Conservation (phyloP, 768 basidiomycete genomes). For the Psilocybe cubensis region DNA sequence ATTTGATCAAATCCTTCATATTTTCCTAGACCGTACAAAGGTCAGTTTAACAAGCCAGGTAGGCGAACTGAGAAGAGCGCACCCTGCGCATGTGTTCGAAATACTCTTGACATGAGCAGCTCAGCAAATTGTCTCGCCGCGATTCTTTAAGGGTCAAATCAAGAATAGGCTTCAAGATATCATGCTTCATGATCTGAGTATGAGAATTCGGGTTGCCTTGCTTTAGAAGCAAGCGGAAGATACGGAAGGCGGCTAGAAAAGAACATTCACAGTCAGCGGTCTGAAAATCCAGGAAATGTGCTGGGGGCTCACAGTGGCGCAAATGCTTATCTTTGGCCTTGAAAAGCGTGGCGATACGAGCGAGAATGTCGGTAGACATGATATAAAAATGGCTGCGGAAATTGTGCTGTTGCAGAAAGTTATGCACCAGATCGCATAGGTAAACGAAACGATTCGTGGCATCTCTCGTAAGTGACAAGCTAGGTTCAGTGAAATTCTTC, state of each 20-base stretch:
- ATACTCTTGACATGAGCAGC: slow-evolving; percentile 94
- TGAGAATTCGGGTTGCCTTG: slow-evolving; percentile 80
- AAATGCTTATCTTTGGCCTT: slow-evolving; percentile 89
- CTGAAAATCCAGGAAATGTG: neutral
- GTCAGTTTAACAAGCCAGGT: neutral
- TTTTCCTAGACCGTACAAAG: slow-evolving; percentile 64
- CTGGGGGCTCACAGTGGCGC: slow-evolving; percentile 69
- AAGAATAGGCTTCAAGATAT: slow-evolving; percentile 81
- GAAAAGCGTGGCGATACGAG: slow-evolving; percentile 76
- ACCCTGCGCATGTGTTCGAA: slow-evolving; percentile 92
- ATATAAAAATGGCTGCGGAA: slow-evolving; percentile 93
- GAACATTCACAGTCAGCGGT: neutral
- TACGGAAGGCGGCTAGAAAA: slow-evolving; percentile 82
- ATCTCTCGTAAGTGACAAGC: slow-evolving; percentile 66
- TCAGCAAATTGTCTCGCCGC: slow-evolving; percentile 87
- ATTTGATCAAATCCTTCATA: slow-evolving; percentile 80
- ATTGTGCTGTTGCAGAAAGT: slow-evolving; percentile 85
- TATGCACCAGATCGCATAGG: slow-evolving; percentile 89
- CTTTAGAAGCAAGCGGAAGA: slow-evolving; percentile 84
- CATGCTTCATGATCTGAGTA: slow-evolving; percentile 80
- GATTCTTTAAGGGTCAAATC: slow-evolving; percentile 86
- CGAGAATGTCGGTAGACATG: slow-evolving; percentile 77
- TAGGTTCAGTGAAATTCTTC: slow-evolving; percentile 44
- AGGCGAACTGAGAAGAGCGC: slow-evolving; percentile 23
- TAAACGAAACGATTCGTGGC: slow-evolving; percentile 85